Conservation (phyloP, 441 rosid genomes). For the Erodium texanum region DNA sequence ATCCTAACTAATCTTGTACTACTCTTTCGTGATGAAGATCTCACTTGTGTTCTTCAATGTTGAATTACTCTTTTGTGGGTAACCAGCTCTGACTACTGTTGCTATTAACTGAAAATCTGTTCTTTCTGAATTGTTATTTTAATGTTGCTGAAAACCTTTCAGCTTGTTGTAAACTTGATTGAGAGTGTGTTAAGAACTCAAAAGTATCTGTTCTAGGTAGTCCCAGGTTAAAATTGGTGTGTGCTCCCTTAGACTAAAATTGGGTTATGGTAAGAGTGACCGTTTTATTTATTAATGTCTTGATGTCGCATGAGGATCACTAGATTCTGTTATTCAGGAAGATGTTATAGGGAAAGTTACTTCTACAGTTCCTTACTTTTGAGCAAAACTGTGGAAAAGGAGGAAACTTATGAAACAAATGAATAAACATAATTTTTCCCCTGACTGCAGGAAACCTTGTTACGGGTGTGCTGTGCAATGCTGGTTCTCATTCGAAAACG, state of each 20-base stretch:
- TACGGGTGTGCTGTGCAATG: conserved; percentile 93
- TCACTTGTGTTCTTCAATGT: too few relatives aligned
- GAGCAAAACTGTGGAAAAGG: neutral
- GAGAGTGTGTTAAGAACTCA: too few relatives aligned
- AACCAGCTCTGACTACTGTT: neutral
- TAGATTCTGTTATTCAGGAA: neutral
- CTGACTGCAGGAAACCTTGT: conserved; percentile 67
- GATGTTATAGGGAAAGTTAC: neutral
- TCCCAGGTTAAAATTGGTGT: neutral
- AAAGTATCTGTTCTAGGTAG: neutral
- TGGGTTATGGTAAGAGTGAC: neutral
- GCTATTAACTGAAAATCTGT: neutral
- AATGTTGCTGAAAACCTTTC: neutral
- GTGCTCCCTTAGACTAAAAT: conserved; percentile 7
- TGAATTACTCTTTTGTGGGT: neutral
- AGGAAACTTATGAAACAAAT: neutral
- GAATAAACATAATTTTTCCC: neutral
- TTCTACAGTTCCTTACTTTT: neutral
- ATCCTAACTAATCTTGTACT: neutral
- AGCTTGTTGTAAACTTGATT: neutral
- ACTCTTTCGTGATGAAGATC: neutral
- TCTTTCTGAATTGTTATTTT: neutral
- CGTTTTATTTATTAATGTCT: too few relatives aligned
- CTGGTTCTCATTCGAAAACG: conserved; percentile 76
- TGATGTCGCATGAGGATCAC: too few relatives aligned